phyloP scores from a whole-genome alignment of 1,139 yeast genomes.

The Candida glucosophila region DNA sequence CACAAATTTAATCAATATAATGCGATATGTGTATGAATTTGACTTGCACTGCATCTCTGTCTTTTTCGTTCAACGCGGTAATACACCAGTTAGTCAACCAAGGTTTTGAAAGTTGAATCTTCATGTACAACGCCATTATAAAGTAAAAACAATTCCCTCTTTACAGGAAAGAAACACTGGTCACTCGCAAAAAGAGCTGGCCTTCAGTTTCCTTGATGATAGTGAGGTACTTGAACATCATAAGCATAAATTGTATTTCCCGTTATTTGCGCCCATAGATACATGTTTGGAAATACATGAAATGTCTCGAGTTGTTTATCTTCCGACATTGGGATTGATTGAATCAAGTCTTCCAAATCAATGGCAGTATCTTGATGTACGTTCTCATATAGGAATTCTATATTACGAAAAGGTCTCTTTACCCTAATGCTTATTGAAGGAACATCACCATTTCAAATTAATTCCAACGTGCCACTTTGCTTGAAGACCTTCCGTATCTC shows the following conservation, averaged over 20 bases:
- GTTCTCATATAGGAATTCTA: conserved; percentile 9
- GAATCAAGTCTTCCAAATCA: conserved; percentile 2
- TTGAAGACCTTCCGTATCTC: conserved; percentile 49
- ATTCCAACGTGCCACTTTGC: conserved; percentile 38
- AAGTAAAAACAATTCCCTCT: conserved; percentile 24
- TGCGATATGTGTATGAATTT: too few species aligned
- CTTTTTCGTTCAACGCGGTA: too few species aligned
- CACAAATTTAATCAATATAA: too few species aligned
- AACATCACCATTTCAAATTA: conserved; percentile 58
- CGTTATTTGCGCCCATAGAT: conserved; percentile 20
- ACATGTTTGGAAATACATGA: conserved; percentile 3
- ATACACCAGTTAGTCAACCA: too few species aligned
- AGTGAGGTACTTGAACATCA: conserved; percentile 48
- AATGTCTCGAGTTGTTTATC: conserved; percentile 2
- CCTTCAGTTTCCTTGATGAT: conserved; percentile 45
- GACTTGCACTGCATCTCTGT: too few species aligned
- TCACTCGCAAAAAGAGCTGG: conserved; percentile 21
- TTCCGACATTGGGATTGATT: conserved; percentile 1
- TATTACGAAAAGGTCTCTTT: conserved; percentile 5
- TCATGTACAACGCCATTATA: too few species aligned
- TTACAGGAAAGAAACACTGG: conserved; percentile 16
- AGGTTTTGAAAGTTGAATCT: too few species aligned
- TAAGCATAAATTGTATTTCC: conserved; percentile 17
- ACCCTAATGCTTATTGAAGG: conserved; percentile 11
- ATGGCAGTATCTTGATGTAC: too few species aligned